phyloP scores from a whole-genome alignment of 768 basidiomycete genomes.

The Favolaschia claudopus region DNA sequence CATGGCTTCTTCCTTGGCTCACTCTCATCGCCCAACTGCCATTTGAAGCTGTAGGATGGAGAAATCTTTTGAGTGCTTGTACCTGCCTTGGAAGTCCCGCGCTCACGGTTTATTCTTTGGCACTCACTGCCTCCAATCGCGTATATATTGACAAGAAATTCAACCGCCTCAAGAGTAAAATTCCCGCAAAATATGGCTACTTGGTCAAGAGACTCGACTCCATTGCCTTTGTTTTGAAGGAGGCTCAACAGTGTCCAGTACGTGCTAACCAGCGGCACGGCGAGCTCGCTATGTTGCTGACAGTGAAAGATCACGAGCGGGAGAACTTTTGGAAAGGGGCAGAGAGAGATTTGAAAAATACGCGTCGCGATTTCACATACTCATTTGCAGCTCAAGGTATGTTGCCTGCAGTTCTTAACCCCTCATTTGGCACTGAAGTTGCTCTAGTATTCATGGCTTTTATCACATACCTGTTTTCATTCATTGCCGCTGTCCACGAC shows the following conservation, averaged over 20 bases:
- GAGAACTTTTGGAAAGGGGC: conserved; percentile 18
- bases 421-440: background rate
- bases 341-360: conserved; percentile 22
- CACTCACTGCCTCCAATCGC: conserved; percentile 24
- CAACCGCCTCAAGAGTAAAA: conserved; percentile 4
- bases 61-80: conserved; percentile 18
- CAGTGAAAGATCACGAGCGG: conserved; percentile 4
- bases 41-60: conserved; percentile 20
- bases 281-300: conserved; percentile 17
- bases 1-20: conserved; percentile 28
- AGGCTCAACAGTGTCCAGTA: conserved; percentile 22
- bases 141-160: conserved; percentile 6
- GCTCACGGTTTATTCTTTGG: conserved; percentile 22
- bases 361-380: conserved; percentile 19
- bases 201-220: conserved; percentile 3
- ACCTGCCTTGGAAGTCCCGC: conserved; percentile 25
- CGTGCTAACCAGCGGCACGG: conserved; percentile 22
- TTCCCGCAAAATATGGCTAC: background rate
- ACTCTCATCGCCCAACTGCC: conserved; percentile 26
- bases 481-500: conserved; percentile 21
- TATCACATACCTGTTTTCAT: conserved; percentile 18
- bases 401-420: background rate
- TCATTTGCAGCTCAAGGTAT: conserved; percentile 23
- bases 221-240: conserved; percentile 12
- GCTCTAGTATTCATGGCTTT: conserved; percentile 18